phyloP scores from a whole-genome alignment of 768 basidiomycete genomes.

The Calocybe gangraenosa region DNA sequence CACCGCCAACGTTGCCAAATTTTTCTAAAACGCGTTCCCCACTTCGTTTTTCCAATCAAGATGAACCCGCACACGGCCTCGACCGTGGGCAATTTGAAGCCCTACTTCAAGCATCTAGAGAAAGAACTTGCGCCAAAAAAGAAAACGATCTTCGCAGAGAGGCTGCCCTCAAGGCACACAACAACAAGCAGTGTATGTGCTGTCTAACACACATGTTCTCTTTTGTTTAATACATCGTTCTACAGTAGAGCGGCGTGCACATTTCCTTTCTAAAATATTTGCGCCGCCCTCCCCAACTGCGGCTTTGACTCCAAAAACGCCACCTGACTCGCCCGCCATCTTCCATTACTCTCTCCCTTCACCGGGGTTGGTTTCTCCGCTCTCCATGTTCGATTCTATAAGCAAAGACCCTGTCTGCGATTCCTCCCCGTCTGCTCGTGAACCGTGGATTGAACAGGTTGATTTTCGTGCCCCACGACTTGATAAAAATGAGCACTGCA shows the following conservation, averaged over 20 bases:
- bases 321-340: conserved; percentile 65
- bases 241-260: conserved; percentile 69
- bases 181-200: conserved; percentile 66
- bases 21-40: conserved; percentile 46
- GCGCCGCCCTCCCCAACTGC: conserved; percentile 64
- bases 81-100: conserved; percentile 60
- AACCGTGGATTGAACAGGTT: conserved; percentile 64
- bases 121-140: conserved; percentile 49
- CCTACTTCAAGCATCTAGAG: conserved; percentile 57
- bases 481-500: conserved; percentile 17
- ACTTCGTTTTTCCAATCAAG: conserved; percentile 37
- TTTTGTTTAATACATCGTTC: conserved; percentile 4
- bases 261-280: conserved; percentile 69
- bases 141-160: conserved; percentile 65
- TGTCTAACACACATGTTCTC: background rate
- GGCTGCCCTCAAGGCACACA: conserved; percentile 68
- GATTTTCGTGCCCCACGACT: conserved; percentile 46
- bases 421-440: conserved; percentile 19
- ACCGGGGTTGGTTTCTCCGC: conserved; percentile 60
- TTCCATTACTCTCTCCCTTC: conserved; percentile 70
- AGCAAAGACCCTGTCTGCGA: conserved; percentile 28
- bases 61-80: conserved; percentile 46
- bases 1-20: conserved; percentile 44
- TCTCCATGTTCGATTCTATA: conserved; percentile 52
- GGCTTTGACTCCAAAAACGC: conserved; percentile 54